phyloP scores from a whole-genome alignment of 2,329 filamentous ascomycete genomes.

The Pseudocercospora crystallina region DNA sequence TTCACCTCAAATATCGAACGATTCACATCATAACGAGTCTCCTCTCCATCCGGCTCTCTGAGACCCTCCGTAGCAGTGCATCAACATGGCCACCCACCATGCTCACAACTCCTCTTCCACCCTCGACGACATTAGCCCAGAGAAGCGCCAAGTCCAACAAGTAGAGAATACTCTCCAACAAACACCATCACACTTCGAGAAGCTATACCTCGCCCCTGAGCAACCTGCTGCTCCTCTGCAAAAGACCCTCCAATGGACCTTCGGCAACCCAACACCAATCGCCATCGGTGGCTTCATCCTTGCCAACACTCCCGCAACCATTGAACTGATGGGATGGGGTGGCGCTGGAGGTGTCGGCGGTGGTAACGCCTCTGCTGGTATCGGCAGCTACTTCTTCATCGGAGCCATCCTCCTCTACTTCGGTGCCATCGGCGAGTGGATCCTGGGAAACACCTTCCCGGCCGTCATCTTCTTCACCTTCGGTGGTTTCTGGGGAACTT shows the following conservation, averaged over 20 bases:
- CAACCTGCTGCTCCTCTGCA: not conserved
- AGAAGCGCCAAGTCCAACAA: not conserved
- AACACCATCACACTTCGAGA: conserved; percentile 8
- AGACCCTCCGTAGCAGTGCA: too few species aligned
- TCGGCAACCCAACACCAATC: conserved; percentile 20
- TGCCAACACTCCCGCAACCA: conserved; percentile 20
- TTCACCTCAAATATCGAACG: not conserved
- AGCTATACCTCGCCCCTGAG: conserved; percentile 10
- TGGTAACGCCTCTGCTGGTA: conserved; percentile 15
- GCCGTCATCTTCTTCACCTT: conserved; percentile 55
- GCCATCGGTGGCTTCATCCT: conserved; percentile 23
- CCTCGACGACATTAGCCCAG: not conserved
- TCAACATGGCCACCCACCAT: not conserved
- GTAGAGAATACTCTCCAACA: not conserved
- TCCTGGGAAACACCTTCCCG: conserved; percentile 58
- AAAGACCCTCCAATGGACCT: conserved; percentile 7
- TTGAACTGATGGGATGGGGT: conserved; percentile 22
- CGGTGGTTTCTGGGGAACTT: conserved; percentile 53
- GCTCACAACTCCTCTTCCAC: not conserved
- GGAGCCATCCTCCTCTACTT: conserved; percentile 11
- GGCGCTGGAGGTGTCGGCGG: conserved; percentile 20
- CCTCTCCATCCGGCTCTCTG: not conserved
- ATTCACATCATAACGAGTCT: not conserved
- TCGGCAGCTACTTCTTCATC: conserved; percentile 16
- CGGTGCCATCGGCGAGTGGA: conserved; percentile 33